phyloP scores from a whole-genome alignment of 108 stramenopile genomes.

The Cyclostephanos invisitatus region DNA sequence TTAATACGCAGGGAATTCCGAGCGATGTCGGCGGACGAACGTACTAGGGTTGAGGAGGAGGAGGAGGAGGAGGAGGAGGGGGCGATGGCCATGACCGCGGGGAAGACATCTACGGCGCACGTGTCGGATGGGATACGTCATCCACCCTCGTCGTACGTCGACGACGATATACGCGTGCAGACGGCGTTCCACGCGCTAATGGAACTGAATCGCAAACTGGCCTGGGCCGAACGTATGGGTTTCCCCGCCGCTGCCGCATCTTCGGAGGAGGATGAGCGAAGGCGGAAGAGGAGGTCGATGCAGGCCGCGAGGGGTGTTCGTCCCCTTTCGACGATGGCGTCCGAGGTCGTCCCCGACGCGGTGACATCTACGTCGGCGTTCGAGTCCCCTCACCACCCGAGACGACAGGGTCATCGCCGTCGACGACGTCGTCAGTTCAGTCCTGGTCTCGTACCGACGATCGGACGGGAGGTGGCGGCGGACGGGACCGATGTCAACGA shows the following conservation, averaged over 20 bases:
- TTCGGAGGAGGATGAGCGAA: constrained; percentile 2
- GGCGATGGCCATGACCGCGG: not conserved
- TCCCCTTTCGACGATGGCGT: constrained; percentile 8
- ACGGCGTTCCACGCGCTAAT: constrained; percentile 70
- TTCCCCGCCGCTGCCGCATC: constrained; percentile 1
- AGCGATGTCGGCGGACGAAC: constrained; percentile 16
- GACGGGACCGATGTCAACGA: not conserved
- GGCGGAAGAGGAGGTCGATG: constrained; percentile 21
- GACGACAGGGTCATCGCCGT: not conserved
- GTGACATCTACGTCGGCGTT: not conserved
- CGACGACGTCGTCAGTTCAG: not conserved
- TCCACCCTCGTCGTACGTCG: constrained; percentile 52
- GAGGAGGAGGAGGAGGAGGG: not conserved
- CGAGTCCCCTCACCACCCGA: not conserved
- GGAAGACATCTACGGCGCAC: not conserved
- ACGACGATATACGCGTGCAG: constrained; percentile 45
- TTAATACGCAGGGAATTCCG: constrained; percentile 82
- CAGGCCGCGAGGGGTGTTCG: constrained; percentile 40
- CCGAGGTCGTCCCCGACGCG: not conserved
- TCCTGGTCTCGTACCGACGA: not conserved
- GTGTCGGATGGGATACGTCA: not conserved
- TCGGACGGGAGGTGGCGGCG: not conserved
- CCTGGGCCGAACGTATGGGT: constrained; percentile 56
- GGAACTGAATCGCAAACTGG: constrained; percentile 78
- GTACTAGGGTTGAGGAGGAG: not conserved